Evolutionary conservation across 495 filamentous ascomycete species (phyloP).

Genomic region (Podospora appendiculata): DNA sequence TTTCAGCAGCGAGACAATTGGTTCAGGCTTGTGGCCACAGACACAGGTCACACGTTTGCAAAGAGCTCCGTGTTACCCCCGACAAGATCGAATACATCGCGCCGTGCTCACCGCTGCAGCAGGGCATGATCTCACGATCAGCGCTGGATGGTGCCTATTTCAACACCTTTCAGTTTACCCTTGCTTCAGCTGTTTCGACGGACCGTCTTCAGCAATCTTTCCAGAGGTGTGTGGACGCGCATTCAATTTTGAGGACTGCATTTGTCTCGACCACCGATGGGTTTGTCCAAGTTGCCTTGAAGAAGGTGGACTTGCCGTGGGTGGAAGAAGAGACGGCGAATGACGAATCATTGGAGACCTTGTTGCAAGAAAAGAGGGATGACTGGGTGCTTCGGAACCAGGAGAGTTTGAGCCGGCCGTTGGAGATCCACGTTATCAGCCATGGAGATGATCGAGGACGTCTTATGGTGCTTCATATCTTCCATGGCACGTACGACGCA

Average conservation of each 20-base stretch:
- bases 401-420: conserved; percentile 13
- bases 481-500: conserved; percentile 87
- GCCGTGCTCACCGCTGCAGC: conserved; percentile 72
- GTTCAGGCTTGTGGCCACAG: conserved; percentile 25
- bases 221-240: conserved; percentile 32
- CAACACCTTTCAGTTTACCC: conserved; percentile 54
- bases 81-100: conserved; percentile 58
- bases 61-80: conserved; percentile 32
- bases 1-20: conserved; percentile 11
- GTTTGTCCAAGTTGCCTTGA: conserved; percentile 60
- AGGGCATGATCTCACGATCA: conserved; percentile 71
- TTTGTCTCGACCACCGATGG: conserved; percentile 64
- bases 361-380: conserved; percentile 14
- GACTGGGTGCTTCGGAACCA: conserved; percentile 35
- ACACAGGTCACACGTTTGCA: conserved; percentile 24
- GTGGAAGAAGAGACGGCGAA: conserved; percentile 17
- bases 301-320: conserved; percentile 40
- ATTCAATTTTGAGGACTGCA: conserved; percentile 56
- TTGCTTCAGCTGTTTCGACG: conserved; percentile 35
- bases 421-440: conserved; percentile 29
- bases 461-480: conserved; percentile 55
- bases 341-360: conserved; percentile 23
- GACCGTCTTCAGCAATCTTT: conserved; percentile 43
- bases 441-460: conserved; percentile 17
- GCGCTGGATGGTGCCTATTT: conserved; percentile 56